Evolutionary conservation across 1,284 basidiomycete species (phyloP), one percentile per base, ranked within the genome.

Genomic region (Malassezia caprae): DNA sequence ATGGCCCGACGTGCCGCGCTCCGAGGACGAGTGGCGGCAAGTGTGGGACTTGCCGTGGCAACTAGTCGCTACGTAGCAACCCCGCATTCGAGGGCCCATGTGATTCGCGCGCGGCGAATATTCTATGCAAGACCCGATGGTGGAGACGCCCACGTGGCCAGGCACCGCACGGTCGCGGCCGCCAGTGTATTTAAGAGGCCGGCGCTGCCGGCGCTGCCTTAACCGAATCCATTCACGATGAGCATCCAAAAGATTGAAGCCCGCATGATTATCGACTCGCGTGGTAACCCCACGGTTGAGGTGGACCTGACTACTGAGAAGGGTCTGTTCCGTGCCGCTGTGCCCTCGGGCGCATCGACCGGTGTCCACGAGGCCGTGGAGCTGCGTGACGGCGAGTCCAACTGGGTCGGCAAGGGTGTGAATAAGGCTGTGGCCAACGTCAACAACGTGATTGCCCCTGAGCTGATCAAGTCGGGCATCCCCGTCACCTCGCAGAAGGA

Each of bases 321-420:
- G 63, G 91, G 93, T 64, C 85, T 84, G 68, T 98, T 86, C 86
- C 86, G 89, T 64, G 88, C 90, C 62, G 83, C 89, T 64, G 94
- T 98, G 43, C 94, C 94, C 54, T 96, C 91, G 56, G 94, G 94
- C 77, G 94, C 94, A 48, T 98, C 93, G 59, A 98, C 93, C 56
- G 94, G 94, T 81, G 80, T 90, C 68, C 90, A 98, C 79, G 94
- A 99, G 79, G 94, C 94, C 64, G 89, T 94, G 65, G 94, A 99
- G 80, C 86, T 98, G 76, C 89, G 94, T 68, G 94, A 99, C 79
- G 87, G 86, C 63, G 93, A 91, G 79, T 79, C 79, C 69, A 82
- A 82, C 69, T 99, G 96, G 77, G 83, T 96, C 72, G 94, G 94
- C 77, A 99, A 98, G 66, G 69, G 70, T 51, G 94, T 99, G 63